phyloP scores from a whole-genome alignment of 495 filamentous ascomycete species.

The Aspergillus funiculosus region DNA sequence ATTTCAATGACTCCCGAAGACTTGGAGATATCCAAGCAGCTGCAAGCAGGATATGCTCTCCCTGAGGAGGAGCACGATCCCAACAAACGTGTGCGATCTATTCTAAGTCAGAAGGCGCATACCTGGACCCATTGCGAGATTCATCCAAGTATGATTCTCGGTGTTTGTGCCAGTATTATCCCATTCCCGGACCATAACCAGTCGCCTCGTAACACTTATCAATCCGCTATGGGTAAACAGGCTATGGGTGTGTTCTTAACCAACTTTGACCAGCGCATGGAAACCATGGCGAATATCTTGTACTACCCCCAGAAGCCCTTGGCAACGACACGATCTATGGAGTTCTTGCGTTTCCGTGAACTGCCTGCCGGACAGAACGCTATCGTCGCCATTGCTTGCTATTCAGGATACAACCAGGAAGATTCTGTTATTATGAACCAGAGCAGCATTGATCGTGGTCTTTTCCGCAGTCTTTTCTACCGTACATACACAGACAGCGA shows the following conservation, averaged over 20 bases:
- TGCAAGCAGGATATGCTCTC: constrained; percentile 59
- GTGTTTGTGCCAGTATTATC: constrained; percentile 98
- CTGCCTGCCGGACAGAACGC: constrained; percentile 96
- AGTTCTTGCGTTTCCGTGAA: constrained; percentile 96
- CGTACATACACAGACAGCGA: constrained; percentile 93
- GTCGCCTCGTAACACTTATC: constrained; percentile 97
- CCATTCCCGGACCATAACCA: constrained; percentile 99
- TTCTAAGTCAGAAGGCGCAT: constrained; percentile 72
- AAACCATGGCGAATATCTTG: constrained; percentile 98
- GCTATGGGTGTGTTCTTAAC: constrained; percentile 99
- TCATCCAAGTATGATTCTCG: constrained; percentile 97
- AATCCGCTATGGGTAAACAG: constrained; percentile 99
- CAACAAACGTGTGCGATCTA: constrained; percentile 80
- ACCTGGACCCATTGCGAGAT: constrained; percentile 98
- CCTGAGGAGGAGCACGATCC: constrained; percentile 55
- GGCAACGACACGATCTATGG: constrained; percentile 95
- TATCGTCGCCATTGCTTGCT: constrained; percentile 94
- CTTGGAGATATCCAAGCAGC: constrained; percentile 62
- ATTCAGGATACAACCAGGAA: constrained; percentile 99
- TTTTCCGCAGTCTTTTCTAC: constrained; percentile 98
- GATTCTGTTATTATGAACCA: constrained; percentile 99
- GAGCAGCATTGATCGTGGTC: constrained; percentile 90
- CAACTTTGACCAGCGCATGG: constrained; percentile 93
- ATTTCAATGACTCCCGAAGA: constrained; percentile 98
- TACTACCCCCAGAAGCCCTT: constrained; percentile 98